Evolutionary conservation across 2,329 filamentous ascomycete species (phyloP), one percentile per base, ranked within the genome.

Genomic region (Microsporum ferrugineum): DNA sequence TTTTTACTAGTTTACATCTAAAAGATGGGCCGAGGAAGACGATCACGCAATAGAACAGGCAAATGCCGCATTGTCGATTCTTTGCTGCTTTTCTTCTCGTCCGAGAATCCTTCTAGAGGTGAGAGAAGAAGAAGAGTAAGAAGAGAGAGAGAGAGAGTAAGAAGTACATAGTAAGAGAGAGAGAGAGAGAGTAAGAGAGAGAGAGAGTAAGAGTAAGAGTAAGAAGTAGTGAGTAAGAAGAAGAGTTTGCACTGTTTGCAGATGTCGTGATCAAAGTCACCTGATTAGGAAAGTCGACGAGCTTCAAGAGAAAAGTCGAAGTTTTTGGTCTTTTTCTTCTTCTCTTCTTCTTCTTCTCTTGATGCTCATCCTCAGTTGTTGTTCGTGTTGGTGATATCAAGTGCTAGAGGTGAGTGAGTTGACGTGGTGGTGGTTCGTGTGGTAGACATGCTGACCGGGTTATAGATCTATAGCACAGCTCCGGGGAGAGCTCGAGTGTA

Each of bases 221-320:
- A 51, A 36, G 51, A 55, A 55, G 14, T 53, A 27, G 10, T 17
- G 27, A 29, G 23, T 29, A 27, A 17, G 17, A 17, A 49, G 27
- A 8, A 33, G 29, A 55, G 57, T 62, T 62, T 62, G 62, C 23
- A n/a, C 14, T 29, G 58, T 64, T 64, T 64, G 63, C 57, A 23
- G 74, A 77, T 77, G 74, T 76, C 75, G 75, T 76, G 74, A 76
- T 76, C 63, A 74, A 58, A 62, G 57, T 23, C 29, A 45, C 41
- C 55, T 39, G 55, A 57, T 41, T 29, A 43, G 3, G 17, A 23
- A 23, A 23, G 17, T 23, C 17, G 17, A 23, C 33, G 23, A n/a
- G 31, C 31, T n/a, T 53, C 10, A 31, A 33, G 10, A 31, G 23
- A n/a, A 36, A 55, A 55, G 31, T 36, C 31, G 43, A 47, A 47